Base-by-base conservation (phyloP, 345 rosid species). In the Sonneratia caseolaris region DNA sequence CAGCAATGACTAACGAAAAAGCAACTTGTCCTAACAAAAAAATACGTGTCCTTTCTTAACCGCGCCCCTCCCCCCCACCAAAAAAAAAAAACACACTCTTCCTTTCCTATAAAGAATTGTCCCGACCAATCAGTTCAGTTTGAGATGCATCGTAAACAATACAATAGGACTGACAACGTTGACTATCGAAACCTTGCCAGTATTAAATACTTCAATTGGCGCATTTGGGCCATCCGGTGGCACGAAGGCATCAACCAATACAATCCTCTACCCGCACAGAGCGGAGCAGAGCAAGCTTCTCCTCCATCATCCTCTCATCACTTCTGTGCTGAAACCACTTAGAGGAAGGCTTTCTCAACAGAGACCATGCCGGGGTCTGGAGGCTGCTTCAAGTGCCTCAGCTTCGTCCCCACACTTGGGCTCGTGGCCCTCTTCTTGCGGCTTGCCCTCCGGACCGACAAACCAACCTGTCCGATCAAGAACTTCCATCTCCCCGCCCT, bases 361-460 rank as follows among this genome's bases (percentile, higher is more conserved):
- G 66, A 4, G 45, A 35, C 61, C 66, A 79, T 82, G 91, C 7
- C 82, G 62, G 79, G 78, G 13, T 47, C 51, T n/a, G 38, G 35
- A 0, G 75, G 70, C 0, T 74, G 87, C 42, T 79, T 90, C 77
- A 64, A 76, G 42, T 86, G 97, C 70, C 81, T 80, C 37, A 79
- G 79, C 70, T 76, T 91, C 77, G 75, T 88, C 70, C 71, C 91
- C 79, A 80, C 84, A 3, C 72, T 77, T 35, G 97, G 96, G 55
- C 66, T 93, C n/a, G 77, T 94, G 22, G 75, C 85, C 22, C 86
- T 93, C 19, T 86, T 89, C 78, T 5, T 93, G 74, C 89, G 98
- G 98, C 88, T 91, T 1, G 82, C 87, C 47, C 76, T 91, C 19
- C 87, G 91, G 8, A 27, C 89, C 35, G 66, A 84, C 36, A 78